phyloP scores from a whole-genome alignment of 1,139 yeast genomes.

The Pichia sp. region DNA sequence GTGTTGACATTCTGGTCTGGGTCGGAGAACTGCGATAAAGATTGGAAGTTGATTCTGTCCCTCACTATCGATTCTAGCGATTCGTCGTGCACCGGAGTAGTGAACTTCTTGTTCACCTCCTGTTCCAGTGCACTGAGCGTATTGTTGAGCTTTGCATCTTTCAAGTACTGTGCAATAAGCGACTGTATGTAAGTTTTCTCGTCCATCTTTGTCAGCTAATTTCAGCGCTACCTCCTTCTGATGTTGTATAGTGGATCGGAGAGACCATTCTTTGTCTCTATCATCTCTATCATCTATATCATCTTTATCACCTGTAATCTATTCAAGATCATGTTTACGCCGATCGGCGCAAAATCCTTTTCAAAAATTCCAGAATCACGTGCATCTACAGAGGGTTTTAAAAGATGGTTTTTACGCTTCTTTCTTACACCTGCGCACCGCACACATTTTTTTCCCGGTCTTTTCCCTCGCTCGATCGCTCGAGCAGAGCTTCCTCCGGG shows the following conservation, averaged over 20 bases:
- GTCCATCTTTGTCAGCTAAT: neutral
- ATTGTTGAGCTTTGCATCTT: conserved; percentile 39
- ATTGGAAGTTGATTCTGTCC: conserved; percentile 44
- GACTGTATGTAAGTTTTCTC: conserved; percentile 24
- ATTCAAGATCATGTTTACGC: too few species aligned
- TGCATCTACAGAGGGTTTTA: neutral
- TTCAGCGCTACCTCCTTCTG: too few species aligned
- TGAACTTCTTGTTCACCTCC: conserved; percentile 27
- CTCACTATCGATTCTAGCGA: conserved; percentile 45
- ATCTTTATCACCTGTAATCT: neutral
- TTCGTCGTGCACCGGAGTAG: conserved; percentile 34
- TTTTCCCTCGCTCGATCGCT: neutral
- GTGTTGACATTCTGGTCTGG: conserved; percentile 14
- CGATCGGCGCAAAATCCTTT: too few species aligned
- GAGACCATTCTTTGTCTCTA: too few species aligned
- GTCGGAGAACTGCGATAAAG: conserved; percentile 2
- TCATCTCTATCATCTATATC: too few species aligned
- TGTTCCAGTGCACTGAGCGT: conserved; percentile 47
- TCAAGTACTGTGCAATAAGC: conserved; percentile 54
- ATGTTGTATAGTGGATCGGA: too few species aligned
- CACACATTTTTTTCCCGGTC: neutral
- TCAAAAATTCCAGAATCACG: neutral
- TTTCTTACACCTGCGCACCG: conserved; percentile 5
- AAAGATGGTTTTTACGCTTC: neutral
- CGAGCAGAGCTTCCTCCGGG: neutral